Evolutionary conservation across 2,329 filamentous ascomycete genomes (phyloP).

Genomic region (Ceratocystiopsis sp.): DNA sequence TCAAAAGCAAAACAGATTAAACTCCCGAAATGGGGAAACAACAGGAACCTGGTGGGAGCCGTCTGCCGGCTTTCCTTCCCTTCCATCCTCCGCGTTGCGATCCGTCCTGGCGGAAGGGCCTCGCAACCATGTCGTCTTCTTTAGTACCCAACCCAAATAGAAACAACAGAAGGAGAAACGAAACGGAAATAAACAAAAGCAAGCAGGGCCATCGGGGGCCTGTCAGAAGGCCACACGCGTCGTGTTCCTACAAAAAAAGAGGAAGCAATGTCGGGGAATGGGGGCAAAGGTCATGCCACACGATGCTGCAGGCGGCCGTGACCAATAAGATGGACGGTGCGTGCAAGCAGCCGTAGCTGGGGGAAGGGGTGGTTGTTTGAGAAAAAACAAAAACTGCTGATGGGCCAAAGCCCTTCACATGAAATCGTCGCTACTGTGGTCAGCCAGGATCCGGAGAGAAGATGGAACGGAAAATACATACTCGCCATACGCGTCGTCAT

Average conservation of each 20-base stretch:
- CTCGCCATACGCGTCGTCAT: conserved; percentile 60
- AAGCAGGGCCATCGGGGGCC: not conserved
- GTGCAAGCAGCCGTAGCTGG: no score
- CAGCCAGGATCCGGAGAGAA: not conserved
- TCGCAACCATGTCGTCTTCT: not conserved
- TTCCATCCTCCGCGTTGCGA: no score
- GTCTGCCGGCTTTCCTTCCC: no score
- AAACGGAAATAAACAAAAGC: not conserved
- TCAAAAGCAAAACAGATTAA: no score
- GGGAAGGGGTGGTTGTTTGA: no score
- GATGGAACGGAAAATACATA: conserved; percentile 30
- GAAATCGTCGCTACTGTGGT: conserved; percentile 43
- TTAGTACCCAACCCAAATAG: not conserved
- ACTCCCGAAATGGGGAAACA: no score
- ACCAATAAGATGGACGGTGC: no score
- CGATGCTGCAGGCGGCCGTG: no score
- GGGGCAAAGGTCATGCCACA: not conserved
- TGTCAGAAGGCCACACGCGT: not conserved
- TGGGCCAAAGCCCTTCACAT: conserved; percentile 35
- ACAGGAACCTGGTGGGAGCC: no score
- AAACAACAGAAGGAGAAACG: not conserved
- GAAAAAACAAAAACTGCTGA: no score
- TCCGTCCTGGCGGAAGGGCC: no score
- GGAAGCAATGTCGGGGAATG: not conserved
- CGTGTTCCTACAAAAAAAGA: not conserved